Conservation (phyloP, 2,329 filamentous ascomycete genomes). For the Sporothrix brasiliensis region DNA sequence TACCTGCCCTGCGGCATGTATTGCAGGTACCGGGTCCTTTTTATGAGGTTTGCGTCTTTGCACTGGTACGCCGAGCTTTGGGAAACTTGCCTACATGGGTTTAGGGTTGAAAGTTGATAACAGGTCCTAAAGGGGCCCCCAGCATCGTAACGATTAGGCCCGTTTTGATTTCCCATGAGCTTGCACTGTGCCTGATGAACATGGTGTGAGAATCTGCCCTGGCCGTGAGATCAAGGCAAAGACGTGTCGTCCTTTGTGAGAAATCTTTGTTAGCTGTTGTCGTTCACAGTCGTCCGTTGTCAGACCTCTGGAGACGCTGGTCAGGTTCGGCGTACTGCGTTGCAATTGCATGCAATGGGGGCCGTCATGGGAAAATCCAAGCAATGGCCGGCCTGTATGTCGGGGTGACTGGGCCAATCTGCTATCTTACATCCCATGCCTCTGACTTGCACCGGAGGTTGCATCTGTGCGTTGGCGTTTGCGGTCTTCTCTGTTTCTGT, state of each 20-base stretch:
- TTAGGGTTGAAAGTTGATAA: not conserved
- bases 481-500: not conserved
- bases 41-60: not conserved
- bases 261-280: not conserved
- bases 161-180: not conserved
- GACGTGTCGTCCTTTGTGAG: not conserved
- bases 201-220: conserved; percentile 5
- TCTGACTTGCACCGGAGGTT: not conserved
- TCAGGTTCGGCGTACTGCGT: not conserved
- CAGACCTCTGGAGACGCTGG: not conserved
- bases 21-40: not conserved
- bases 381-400: not conserved
- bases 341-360: not conserved
- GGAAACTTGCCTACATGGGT: not conserved
- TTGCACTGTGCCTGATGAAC: not conserved
- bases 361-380: not conserved
- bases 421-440: not conserved
- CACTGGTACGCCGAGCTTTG: not conserved
- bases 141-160: not conserved
- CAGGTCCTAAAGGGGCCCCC: no score
- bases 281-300: no score
- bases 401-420: not conserved
- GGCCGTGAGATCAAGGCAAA: conserved; percentile 7
- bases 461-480: not conserved
- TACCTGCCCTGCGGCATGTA: not conserved